Base-by-base conservation (phyloP, 192 early-diverging fungal genomes). In the Podila horticola region DNA sequence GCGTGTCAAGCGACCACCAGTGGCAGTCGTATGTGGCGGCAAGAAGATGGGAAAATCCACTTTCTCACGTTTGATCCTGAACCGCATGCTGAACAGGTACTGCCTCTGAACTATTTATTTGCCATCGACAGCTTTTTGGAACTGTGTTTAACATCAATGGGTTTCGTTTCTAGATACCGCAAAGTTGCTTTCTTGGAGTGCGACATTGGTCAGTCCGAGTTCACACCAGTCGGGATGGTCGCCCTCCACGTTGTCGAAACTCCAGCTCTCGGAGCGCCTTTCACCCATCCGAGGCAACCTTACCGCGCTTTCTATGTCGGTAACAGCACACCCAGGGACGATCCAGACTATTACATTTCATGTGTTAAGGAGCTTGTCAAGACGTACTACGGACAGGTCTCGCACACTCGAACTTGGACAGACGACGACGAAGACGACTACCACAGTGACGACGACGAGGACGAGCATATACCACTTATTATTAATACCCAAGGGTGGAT, bases 401-500 rank as follows among this genome's bases (percentile, higher is more conserved):
- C 74, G 9, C 74, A 71, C 34, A 74, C 71, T 0, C 64, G 69
- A 22, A 31, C 60, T 19, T 86, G 51, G 64, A 65, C 67, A 29
- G 79, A 69, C 1, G 62, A 65, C 48, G 29, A 26, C 4, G 64
- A 71, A 19, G 81, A 74, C 13, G 59, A 71, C 5, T 66, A 83
- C 55, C 68, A 68, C 36, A 75, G 38, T 52, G 71, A 74, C 36
- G 77, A 84, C 50, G 75, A 85, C 11, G 74, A 83, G 28, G 45
- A 63, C 12, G 79, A 74, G 10, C 66, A 71, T 33, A 74, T 96
- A 36, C 97, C 97, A 5, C 82, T 99, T n/a, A 89, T 99, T 11
- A 89, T 99, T 45, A 99, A 99, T 82, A 98, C 96, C 3, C 93
- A 96, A 69, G 97, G 97, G 0, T 99, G 97, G 96, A 85, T 94